phyloP scores from a whole-genome alignment of 2,329 filamentous ascomycete species.

The Nemania abortiva region DNA sequence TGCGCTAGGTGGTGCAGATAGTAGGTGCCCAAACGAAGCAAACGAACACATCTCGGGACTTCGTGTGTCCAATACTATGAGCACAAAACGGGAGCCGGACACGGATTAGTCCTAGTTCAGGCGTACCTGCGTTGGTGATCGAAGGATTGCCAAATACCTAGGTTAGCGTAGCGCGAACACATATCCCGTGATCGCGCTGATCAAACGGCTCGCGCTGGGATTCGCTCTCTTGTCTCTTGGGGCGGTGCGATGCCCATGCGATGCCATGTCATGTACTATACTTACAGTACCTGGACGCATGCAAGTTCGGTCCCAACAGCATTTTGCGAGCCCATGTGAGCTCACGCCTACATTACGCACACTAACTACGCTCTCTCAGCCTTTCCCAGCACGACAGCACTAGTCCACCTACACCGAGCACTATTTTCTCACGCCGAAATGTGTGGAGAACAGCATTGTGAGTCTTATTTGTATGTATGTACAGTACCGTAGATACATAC shows the following conservation, averaged over 20 bases:
- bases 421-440: not conserved
- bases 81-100: not conserved
- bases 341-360: not conserved
- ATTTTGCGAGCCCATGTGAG: not conserved
- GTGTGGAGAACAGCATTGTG: not conserved
- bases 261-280: constrained; percentile 32
- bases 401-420: not conserved
- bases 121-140: constrained; percentile 33
- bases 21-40: constrained; percentile 3
- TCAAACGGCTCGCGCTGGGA: constrained; percentile 26
- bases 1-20: not conserved
- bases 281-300: constrained; percentile 31
- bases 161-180: not conserved
- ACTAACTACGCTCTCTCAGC: not conserved
- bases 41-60: not conserved
- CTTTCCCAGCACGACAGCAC: not conserved
- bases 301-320: constrained; percentile 14
- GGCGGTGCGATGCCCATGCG: no score
- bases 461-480: not conserved
- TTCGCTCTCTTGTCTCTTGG: constrained; percentile 1
- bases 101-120: constrained; percentile 19
- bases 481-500: not conserved
- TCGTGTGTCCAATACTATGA: not conserved
- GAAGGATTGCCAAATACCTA: constrained; percentile 21
- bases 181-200: constrained; percentile 31